Percentiles rank a stretch among this genome's conserved stretches.
Evolutionary conservation across 352 stramenopile genomes (phyloP).

Genomic region (Hyaloperonospora brassicae): DNA sequence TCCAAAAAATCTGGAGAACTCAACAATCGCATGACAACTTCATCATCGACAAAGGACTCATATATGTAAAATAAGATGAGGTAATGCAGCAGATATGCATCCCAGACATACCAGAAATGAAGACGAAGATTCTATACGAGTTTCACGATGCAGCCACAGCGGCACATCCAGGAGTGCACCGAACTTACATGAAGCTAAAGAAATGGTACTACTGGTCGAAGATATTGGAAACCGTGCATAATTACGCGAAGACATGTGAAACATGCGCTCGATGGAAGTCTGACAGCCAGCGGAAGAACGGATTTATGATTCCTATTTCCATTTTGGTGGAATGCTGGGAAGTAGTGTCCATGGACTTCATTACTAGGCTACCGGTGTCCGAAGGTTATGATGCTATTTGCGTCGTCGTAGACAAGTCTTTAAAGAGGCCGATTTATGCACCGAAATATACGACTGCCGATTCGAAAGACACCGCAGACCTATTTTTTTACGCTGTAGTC

Average conservation of each 20-base stretch:
- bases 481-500: slow-evolving; percentile 1
- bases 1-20: neutral
- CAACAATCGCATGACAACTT: neutral
- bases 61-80: slow-evolving; percentile 1
- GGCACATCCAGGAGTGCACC: slow-evolving; percentile 7
- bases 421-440: slow-evolving; percentile 1
- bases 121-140: slow-evolving; percentile 3
- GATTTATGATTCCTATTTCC: slow-evolving; percentile 1
- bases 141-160: slow-evolving; percentile 18
- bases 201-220: slow-evolving; percentile 13
- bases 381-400: slow-evolving; percentile 1
- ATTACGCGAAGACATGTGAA: neutral
- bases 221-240: neutral
- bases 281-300: neutral
- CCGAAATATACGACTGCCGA: neutral
- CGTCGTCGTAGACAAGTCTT: slow-evolving; percentile 1
- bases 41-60: neutral
- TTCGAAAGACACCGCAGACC: neutral
- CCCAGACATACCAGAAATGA: neutral
- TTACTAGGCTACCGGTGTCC: slow-evolving; percentile 16
- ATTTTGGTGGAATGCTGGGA: neutral
- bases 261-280: slow-evolving; percentile 10
- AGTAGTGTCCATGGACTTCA: slow-evolving; percentile 19
- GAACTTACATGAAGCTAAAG: slow-evolving; percentile 8
- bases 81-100: slow-evolving; percentile 2